Evolutionary conservation across 352 stramenopile species (phyloP).

Genomic region (Pythium graminicola): DNA sequence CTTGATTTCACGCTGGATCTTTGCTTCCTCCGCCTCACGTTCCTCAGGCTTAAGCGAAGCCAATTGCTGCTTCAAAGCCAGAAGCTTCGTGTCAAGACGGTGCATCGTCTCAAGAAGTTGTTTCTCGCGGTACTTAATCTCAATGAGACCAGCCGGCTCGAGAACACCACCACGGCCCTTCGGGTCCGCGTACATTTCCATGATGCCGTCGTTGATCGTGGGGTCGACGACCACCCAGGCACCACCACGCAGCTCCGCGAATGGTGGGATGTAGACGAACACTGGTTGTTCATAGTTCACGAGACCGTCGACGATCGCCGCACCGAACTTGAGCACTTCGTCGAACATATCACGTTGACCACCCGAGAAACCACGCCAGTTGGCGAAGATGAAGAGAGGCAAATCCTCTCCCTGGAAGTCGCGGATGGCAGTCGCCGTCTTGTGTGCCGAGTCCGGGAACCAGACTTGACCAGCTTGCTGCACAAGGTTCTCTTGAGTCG

Average conservation of each 20-base stretch:
- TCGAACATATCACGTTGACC: constrained; percentile 99
- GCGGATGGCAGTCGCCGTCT: constrained; percentile 99
- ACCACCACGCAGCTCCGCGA: constrained; percentile 97
- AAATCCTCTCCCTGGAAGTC: constrained; percentile 99
- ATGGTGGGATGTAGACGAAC: constrained; percentile 99
- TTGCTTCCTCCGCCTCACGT: constrained; percentile 32
- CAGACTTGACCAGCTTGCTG: constrained; percentile 99
- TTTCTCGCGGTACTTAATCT: constrained; percentile 99
- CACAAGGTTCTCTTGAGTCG: constrained; percentile 95
- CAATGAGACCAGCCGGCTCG: constrained; percentile 96
- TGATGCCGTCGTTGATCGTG: constrained; percentile 98
- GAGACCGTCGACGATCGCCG: constrained; percentile 99
- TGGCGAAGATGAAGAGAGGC: constrained; percentile 99
- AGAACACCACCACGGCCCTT: constrained; percentile 95
- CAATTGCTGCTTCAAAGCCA: constrained; percentile 74
- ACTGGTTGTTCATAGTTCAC: constrained; percentile 98
- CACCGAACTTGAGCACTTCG: constrained; percentile 99
- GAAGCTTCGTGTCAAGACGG: constrained; percentile 93
- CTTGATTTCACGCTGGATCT: constrained; percentile 89
- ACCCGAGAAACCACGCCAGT: constrained; percentile 99
- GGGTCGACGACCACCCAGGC: constrained; percentile 99
- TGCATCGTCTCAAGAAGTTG: constrained; percentile 97
- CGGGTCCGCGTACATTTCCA: constrained; percentile 99
- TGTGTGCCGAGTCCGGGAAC: constrained; percentile 99
- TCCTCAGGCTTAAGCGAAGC: constrained; percentile 47